These are phyloP conservation scores for Hymenoscyphus infarciens DNA, from an alignment of 2,329 filamentous ascomycete species.

Conservation along the genomic window DNA sequence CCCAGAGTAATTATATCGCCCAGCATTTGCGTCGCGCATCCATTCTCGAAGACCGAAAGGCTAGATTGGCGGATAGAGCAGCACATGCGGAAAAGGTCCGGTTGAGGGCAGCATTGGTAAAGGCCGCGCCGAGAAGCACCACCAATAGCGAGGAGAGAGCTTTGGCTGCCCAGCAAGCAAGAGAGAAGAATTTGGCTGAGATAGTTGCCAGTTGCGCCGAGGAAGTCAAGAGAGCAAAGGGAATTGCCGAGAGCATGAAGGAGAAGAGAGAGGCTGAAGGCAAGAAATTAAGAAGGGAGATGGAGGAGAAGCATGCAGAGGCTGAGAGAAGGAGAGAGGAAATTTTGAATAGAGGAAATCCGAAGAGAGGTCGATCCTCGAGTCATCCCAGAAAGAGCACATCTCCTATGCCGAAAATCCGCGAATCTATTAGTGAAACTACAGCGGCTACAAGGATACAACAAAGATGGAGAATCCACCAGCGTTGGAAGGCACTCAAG, in stretches of 20 bases:
- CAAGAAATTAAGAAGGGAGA: constrained; percentile 64
- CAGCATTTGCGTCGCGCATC: constrained; percentile 76
- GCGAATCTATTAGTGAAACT: constrained; percentile 51
- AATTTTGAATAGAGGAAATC: constrained; percentile 51
- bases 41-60: constrained; percentile 77
- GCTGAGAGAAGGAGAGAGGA: constrained; percentile 69
- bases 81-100: constrained; percentile 82
- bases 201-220: constrained; percentile 79
- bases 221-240: constrained; percentile 57
- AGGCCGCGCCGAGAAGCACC: constrained; percentile 61
- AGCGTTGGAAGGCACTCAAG: constrained; percentile 56
- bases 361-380: constrained; percentile 48
- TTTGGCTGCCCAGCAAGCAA: constrained; percentile 70
- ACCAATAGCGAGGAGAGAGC: constrained; percentile 72
- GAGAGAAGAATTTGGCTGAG: constrained; percentile 77
- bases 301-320: constrained; percentile 76
- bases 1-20: constrained; percentile 73
- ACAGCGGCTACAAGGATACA: constrained; percentile 65
- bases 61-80: constrained; percentile 73
- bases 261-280: constrained; percentile 62
- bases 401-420: constrained; percentile 47
- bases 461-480: constrained; percentile 62
- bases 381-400: constrained; percentile 51
- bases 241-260: constrained; percentile 16
- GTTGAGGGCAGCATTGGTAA: constrained; percentile 68